Percentiles rank a stretch among this genome's conserved stretches.
Conservation (phyloP, 106 monocot species). For the Phalaenopsis equestris region DNA sequence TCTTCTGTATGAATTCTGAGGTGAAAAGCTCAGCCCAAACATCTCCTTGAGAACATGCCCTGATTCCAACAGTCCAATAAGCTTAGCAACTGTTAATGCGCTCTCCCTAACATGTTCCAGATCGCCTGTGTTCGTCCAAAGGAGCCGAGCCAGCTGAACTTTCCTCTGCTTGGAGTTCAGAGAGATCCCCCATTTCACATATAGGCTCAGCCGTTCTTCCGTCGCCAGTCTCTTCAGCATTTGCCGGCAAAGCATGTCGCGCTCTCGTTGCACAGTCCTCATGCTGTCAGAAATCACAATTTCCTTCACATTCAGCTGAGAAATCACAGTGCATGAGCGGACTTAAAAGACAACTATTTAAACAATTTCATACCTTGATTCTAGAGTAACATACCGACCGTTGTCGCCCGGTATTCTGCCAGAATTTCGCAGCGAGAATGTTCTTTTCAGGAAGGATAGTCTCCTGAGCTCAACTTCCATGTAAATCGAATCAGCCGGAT, state of each 20-base stretch:
- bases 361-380: constrained; percentile 33
- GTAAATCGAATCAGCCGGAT: constrained; percentile 84
- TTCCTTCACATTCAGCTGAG: not conserved
- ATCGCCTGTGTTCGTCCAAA: constrained; percentile 63
- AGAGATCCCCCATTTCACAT: constrained; percentile 84
- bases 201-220: constrained; percentile 65
- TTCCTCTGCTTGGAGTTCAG: constrained; percentile 72
- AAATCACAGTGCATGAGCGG: not conserved
- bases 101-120: constrained; percentile 77
- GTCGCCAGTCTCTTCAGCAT: constrained; percentile 50
- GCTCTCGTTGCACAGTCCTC: constrained; percentile 59
- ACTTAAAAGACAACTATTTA: not conserved
- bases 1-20: constrained; percentile 38
- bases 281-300: constrained; percentile 18
- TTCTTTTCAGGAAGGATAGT: constrained; percentile 60
- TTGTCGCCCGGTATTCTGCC: constrained; percentile 13
- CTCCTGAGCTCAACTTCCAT: constrained; percentile 96
- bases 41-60: constrained; percentile 75
- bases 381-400: constrained; percentile 18
- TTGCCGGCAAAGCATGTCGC: constrained; percentile 63
- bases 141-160: constrained; percentile 48
- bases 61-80: constrained; percentile 60
- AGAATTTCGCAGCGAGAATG: constrained; percentile 21
- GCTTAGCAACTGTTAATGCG: constrained; percentile 66
- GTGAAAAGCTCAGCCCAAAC: constrained; percentile 79